Conservation (phyloP, 192 early-diverging fungal genomes). For the Umbelopsis sp. region DNA sequence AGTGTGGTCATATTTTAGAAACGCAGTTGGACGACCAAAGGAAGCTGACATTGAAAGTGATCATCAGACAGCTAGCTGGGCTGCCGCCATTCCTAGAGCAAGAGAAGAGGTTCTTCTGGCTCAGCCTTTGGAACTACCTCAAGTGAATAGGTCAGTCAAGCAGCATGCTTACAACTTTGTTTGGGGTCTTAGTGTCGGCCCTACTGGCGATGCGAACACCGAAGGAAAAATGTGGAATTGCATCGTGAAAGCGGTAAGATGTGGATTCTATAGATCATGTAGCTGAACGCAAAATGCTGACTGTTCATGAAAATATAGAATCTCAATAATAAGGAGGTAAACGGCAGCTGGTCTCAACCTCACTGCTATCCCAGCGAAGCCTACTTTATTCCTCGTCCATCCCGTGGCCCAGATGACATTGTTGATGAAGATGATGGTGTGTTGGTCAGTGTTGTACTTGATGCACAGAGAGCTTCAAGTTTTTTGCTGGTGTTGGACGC, state of each 20-base stretch:
- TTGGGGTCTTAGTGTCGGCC: constrained; percentile 35
- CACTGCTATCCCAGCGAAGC: constrained; percentile 82
- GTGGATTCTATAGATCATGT: not conserved
- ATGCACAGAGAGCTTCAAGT: constrained; percentile 63
- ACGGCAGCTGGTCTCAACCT: constrained; percentile 52
- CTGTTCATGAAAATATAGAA: constrained; percentile 27
- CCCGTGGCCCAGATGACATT: constrained; percentile 23
- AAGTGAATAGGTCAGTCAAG: constrained; percentile 39
- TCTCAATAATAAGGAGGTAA: constrained; percentile 36
- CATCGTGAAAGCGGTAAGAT: constrained; percentile 48
- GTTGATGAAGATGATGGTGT: constrained; percentile 68
- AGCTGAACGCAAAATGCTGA: not conserved
- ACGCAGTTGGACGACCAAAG: not conserved
- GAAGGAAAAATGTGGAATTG: constrained; percentile 46
- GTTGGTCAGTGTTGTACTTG: constrained; percentile 73
- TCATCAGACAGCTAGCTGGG: constrained; percentile 19
- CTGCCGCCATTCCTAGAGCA: constrained; percentile 34
- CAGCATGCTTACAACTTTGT: constrained; percentile 42
- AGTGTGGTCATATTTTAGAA: constrained; percentile 18
- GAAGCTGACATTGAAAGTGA: constrained; percentile 18
- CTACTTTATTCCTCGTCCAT: constrained; percentile 68
- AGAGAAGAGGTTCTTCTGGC: constrained; percentile 16
- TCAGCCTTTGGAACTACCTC: constrained; percentile 41
- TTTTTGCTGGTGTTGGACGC: constrained; percentile 81
- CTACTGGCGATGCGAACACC: constrained; percentile 10